Evolutionary conservation across 495 filamentous ascomycete genomes (phyloP).

Genomic region (Lasiosphaeriaceae sp.): DNA sequence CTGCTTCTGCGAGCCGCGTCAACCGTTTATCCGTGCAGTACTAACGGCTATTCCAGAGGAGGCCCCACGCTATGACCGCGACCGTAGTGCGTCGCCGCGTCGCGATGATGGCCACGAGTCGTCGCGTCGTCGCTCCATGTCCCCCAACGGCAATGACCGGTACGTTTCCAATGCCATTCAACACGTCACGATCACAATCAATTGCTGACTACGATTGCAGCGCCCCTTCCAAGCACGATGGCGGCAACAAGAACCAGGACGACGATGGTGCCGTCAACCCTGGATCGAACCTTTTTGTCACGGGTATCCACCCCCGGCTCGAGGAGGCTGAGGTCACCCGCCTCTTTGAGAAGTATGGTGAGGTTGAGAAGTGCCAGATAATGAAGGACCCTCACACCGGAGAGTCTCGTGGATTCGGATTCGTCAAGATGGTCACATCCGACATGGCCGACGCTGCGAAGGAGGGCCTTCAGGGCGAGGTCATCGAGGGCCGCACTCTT

Average conservation of each 20-base stretch:
- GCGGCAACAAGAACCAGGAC: slow-evolving; percentile 52
- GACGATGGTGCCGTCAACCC: slow-evolving; percentile 82
- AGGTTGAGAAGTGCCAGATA: slow-evolving; percentile 98
- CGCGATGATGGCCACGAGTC: slow-evolving; percentile 65
- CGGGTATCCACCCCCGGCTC: slow-evolving; percentile 93
- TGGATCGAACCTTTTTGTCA: slow-evolving; percentile 98
- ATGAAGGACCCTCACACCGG: slow-evolving; percentile 98
- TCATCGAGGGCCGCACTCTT: slow-evolving; percentile 90
- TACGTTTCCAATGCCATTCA: slow-evolving; percentile 42
- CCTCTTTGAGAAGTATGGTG: slow-evolving; percentile 97
- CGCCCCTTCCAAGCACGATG: slow-evolving; percentile 26
- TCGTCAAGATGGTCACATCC: slow-evolving; percentile 95
- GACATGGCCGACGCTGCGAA: slow-evolving; percentile 96
- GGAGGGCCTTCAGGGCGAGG: slow-evolving; percentile 91
- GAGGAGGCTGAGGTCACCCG: slow-evolving; percentile 86
- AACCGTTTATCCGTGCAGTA: not conserved
- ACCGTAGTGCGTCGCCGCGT: slow-evolving; percentile 91
- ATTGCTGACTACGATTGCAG: slow-evolving; percentile 4
- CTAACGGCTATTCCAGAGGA: slow-evolving; percentile 52
- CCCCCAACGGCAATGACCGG: slow-evolving; percentile 67
- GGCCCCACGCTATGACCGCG: slow-evolving; percentile 66
- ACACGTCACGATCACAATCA: not conserved
- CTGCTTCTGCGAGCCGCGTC: slow-evolving; percentile 5
- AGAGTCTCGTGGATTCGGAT: slow-evolving; percentile 97
- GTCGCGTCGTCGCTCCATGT: slow-evolving; percentile 68